Percentiles rank a stretch among this genome's conserved stretches.
Evolutionary conservation across 805 yeast species (phyloP).

Genomic region (Isabelozyma heimii): DNA sequence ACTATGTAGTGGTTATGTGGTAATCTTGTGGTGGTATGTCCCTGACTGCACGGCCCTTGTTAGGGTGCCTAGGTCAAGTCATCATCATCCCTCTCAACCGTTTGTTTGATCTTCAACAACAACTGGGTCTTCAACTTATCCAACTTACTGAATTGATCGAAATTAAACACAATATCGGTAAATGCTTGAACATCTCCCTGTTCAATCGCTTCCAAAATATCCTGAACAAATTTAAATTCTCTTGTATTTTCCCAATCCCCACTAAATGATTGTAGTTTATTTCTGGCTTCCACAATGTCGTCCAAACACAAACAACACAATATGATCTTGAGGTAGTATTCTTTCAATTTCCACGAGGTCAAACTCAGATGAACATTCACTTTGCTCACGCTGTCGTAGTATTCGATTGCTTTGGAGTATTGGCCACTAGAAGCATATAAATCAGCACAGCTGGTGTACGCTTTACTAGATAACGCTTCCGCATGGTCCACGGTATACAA

Average conservation of each 20-base stretch:
- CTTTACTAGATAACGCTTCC: slow-evolving; percentile 83
- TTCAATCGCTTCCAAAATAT: slow-evolving; percentile 68
- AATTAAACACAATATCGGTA: slow-evolving; percentile 73
- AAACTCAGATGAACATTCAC: slow-evolving; percentile 70
- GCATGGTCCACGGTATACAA: slow-evolving; percentile 95
- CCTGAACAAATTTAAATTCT: slow-evolving; percentile 67
- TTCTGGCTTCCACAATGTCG: slow-evolving; percentile 78
- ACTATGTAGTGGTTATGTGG: no score
- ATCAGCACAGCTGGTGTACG: slow-evolving; percentile 86
- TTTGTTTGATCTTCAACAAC: slow-evolving; percentile 75
- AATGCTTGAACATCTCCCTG: slow-evolving; percentile 78
- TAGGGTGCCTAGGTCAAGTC: slow-evolving; percentile 55
- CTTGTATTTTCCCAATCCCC: slow-evolving; percentile 62
- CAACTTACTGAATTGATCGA: slow-evolving; percentile 81
- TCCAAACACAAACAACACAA: slow-evolving; percentile 80
- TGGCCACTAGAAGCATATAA: slow-evolving; percentile 68
- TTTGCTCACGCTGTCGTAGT: slow-evolving; percentile 76
- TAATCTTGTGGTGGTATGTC: no score
- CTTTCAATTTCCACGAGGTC: slow-evolving; percentile 90
- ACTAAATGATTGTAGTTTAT: slow-evolving; percentile 72
- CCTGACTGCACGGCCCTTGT: no score
- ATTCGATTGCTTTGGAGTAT: slow-evolving; percentile 70
- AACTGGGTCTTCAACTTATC: slow-evolving; percentile 90
- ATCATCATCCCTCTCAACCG: slow-evolving; percentile 67
- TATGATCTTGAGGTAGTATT: slow-evolving; percentile 80